phyloP scores from a whole-genome alignment of 2,329 filamentous ascomycete genomes.

The Camillea tinctor region DNA sequence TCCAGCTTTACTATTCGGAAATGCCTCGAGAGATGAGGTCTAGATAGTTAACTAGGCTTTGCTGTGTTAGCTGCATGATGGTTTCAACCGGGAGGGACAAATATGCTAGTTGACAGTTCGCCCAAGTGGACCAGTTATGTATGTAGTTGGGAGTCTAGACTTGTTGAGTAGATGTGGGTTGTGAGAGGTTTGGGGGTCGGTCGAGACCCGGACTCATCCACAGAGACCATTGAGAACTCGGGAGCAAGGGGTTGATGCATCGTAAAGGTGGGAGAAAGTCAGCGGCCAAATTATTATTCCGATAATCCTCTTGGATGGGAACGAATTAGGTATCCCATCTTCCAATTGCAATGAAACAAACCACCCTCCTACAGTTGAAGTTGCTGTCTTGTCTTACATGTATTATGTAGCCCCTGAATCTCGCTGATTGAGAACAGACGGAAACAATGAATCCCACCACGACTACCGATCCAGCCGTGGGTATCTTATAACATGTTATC shows the following conservation, averaged over 20 bases:
- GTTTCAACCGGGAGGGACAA: not conserved
- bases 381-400: not conserved
- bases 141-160: not conserved
- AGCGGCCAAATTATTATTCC: not conserved
- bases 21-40: not conserved
- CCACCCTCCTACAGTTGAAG: not conserved
- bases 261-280: not conserved
- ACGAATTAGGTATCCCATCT: no score
- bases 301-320: not conserved
- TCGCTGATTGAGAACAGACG: not conserved
- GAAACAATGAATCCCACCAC: not conserved
- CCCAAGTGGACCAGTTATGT: not conserved
- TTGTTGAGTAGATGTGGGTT: not conserved
- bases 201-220: not conserved
- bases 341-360: no score
- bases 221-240: not conserved
- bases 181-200: not conserved
- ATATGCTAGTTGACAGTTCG: not conserved
- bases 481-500: not conserved
- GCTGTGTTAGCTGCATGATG: not conserved
- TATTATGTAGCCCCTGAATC: not conserved
- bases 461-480: not conserved
- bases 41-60: not conserved
- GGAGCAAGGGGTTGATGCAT: not conserved
- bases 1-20: no score